A percentile compares a stretch with the other conserved stretches of the same genome.
phyloP scores from a whole-genome alignment of 768 basidiomycete species.

The Pulveroboletus sp. region DNA sequence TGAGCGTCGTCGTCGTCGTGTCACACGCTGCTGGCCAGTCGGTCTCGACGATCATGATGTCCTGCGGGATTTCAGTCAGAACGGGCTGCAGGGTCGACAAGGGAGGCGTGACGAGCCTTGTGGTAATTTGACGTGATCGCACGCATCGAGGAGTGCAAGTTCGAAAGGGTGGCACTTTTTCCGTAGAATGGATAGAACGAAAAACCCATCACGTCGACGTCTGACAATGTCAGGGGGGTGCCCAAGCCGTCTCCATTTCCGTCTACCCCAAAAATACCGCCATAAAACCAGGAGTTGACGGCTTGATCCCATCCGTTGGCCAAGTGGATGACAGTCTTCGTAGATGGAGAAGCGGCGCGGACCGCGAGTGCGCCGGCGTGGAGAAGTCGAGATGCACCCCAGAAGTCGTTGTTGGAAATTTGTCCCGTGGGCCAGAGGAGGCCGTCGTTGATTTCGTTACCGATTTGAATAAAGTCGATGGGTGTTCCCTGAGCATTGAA shows the following conservation, averaged over 20 bases:
- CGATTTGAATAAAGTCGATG: slow-evolving; percentile 13
- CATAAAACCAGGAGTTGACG: slow-evolving; percentile 5
- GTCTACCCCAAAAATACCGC: not conserved
- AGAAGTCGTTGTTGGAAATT: slow-evolving; percentile 8
- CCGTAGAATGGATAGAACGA: slow-evolving; percentile 14
- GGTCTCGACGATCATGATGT: slow-evolving; percentile 12
- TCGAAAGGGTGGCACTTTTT: slow-evolving; percentile 4
- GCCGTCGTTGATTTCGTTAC: slow-evolving; percentile 13
- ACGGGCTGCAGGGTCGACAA: too few species aligned
- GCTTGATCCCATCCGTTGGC: slow-evolving; percentile 8
- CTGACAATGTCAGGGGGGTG: slow-evolving; percentile 1
- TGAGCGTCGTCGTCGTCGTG: not conserved
- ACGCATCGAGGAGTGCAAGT: slow-evolving; percentile 6
- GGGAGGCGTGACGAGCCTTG: too few species aligned
- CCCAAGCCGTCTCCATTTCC: not conserved
- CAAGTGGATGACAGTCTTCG: slow-evolving; percentile 7
- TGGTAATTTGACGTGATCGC: too few species aligned
- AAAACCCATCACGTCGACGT: slow-evolving; percentile 9
- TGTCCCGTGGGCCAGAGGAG: slow-evolving; percentile 5
- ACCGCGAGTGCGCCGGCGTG: slow-evolving; percentile 30
- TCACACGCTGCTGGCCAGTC: slow-evolving; percentile 7
- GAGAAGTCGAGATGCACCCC: slow-evolving; percentile 26
- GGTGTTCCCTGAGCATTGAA: slow-evolving; percentile 9
- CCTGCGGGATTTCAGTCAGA: not conserved
- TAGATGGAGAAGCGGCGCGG: slow-evolving; percentile 1